A percentile compares a stretch with the other conserved stretches of the same genome.
These are phyloP conservation scores for Solanum chacoense DNA, from an alignment of 305 asterid species.

Conservation along the genomic window DNA sequence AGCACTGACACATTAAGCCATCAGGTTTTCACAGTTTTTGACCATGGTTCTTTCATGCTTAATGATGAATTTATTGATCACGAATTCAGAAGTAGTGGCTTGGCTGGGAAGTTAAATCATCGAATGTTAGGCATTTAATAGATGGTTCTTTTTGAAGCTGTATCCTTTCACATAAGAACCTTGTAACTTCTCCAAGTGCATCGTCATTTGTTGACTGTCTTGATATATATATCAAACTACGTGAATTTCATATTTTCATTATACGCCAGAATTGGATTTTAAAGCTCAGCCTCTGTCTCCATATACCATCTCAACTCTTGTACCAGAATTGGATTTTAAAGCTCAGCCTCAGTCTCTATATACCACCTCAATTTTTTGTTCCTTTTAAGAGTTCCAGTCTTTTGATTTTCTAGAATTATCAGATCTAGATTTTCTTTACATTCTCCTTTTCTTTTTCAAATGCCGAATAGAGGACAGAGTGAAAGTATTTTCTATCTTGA, in stretches of 20 bases:
- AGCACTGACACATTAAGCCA: constrained; percentile 41
- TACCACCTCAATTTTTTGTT: background rate
- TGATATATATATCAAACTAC: background rate
- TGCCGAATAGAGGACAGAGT: background rate
- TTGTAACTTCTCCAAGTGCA: background rate
- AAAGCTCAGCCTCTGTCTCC: background rate
- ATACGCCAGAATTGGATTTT: background rate
- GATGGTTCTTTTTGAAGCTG: background rate
- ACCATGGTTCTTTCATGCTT: background rate
- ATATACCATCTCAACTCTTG: background rate
- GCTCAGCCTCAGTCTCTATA: background rate
- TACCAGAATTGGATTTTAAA: background rate
- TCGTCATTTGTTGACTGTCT: background rate
- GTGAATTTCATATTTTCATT: background rate
- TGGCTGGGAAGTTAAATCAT: background rate
- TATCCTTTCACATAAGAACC: background rate
- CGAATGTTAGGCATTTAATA: background rate
- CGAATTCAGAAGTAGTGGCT: background rate
- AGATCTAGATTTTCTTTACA: background rate
- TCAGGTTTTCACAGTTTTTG: constrained; percentile 45
- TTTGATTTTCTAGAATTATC: background rate
- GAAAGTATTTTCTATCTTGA: background rate
- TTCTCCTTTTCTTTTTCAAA: background rate
- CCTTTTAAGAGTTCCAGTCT: background rate
- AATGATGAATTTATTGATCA: background rate